Percentiles rank a stretch among this genome's conserved stretches.
Conservation (phyloP, 2,329 filamentous ascomycete species). For the Colletotrichum costaricense region DNA sequence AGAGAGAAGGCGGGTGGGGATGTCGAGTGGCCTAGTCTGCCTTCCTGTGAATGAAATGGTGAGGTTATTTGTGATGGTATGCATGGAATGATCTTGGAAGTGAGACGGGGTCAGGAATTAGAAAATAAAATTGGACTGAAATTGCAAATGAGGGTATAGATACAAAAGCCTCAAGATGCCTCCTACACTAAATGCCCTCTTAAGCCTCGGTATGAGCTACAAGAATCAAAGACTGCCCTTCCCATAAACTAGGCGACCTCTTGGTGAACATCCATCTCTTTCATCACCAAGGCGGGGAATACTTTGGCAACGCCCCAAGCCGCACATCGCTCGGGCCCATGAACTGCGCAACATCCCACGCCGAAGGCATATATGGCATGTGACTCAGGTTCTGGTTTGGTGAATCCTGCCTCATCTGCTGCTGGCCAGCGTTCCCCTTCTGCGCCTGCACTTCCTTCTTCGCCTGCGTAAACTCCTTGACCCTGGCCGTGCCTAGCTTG, state of each 20-base stretch:
- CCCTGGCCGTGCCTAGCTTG: slow-evolving; percentile 51
- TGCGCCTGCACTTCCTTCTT: slow-evolving; percentile 48
- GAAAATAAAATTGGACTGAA: not conserved
- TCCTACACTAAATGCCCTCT: not conserved
- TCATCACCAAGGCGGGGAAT: slow-evolving; percentile 30
- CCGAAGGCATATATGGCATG: slow-evolving; percentile 17
- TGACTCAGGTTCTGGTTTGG: not conserved
- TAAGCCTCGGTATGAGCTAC: not conserved
- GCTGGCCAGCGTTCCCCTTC: not conserved
- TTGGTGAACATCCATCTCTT: not conserved
- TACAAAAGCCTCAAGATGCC: slow-evolving; percentile 20
- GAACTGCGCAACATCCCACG: slow-evolving; percentile 34
- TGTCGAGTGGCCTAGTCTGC: slow-evolving; percentile 10
- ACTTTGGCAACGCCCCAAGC: slow-evolving; percentile 10
- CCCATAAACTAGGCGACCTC: not conserved
- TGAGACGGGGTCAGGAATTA: not conserved
- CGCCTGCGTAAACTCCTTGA: slow-evolving; percentile 55
- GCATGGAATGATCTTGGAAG: not conserved
- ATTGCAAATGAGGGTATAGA: slow-evolving; percentile 20
- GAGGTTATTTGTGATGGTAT: not conserved
- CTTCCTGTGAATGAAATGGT: not conserved
- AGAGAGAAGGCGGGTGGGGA: slow-evolving; percentile 5
- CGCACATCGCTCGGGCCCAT: slow-evolving; percentile 29
- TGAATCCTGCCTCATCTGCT: slow-evolving; percentile 10
- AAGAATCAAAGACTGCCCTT: not conserved